phyloP scores from a whole-genome alignment of 2,329 filamentous ascomycete genomes.

The Plenodomus tracheiphilus region DNA sequence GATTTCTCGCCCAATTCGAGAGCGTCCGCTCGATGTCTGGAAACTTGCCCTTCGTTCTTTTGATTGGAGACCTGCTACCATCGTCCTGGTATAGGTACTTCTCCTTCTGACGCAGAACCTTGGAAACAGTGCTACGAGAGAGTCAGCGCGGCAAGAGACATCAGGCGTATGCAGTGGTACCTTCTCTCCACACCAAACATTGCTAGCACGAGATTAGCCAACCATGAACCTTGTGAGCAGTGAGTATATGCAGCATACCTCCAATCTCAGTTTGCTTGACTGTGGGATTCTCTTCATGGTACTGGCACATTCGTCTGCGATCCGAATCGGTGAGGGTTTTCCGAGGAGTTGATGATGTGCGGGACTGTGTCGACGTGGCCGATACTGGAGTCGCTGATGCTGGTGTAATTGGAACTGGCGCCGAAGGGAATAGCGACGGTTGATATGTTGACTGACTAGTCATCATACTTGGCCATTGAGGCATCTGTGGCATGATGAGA shows the following conservation, averaged over 20 bases:
- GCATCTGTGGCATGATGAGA: slow-evolving; percentile 45
- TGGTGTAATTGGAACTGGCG: slow-evolving; percentile 42
- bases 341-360: slow-evolving; percentile 65
- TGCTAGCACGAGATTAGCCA: slow-evolving; percentile 54
- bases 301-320: slow-evolving; percentile 89
- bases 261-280: slow-evolving; percentile 97
- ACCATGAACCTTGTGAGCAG: neutral
- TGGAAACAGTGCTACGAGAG: slow-evolving; percentile 85
- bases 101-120: slow-evolving; percentile 91
- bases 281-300: slow-evolving; percentile 85
- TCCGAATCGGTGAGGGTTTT: slow-evolving; percentile 92
- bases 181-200: slow-evolving; percentile 97
- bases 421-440: slow-evolving; percentile 42
- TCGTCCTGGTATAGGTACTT: slow-evolving; percentile 86
- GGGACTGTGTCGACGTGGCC: slow-evolving; percentile 43
- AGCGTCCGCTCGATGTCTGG: slow-evolving; percentile 92
- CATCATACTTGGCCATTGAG: slow-evolving; percentile 48
- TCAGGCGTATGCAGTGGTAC: slow-evolving; percentile 54
- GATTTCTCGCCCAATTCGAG: slow-evolving; percentile 82
- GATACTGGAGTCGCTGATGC: slow-evolving; percentile 46
- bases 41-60: slow-evolving; percentile 80
- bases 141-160: slow-evolving; percentile 20
- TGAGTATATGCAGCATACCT: slow-evolving; percentile 55
- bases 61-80: slow-evolving; percentile 76
- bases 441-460: slow-evolving; percentile 48